Evolutionary conservation across 495 filamentous ascomycete species (phyloP), one percentile per base, ranked within the genome.

Genomic region (Bryoglossum gracile): DNA sequence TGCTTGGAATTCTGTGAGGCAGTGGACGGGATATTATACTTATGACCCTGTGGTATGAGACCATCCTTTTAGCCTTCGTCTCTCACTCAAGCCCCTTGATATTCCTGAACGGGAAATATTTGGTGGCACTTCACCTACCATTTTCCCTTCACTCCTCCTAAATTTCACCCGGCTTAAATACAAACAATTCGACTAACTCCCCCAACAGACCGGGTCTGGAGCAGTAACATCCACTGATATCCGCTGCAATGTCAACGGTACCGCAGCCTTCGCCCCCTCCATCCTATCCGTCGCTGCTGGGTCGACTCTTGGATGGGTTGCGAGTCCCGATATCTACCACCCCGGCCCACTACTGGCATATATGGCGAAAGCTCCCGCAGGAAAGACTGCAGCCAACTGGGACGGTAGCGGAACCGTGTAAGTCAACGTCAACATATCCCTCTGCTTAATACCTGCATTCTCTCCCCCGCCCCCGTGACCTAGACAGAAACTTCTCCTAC

Each of bases 271-370:
- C 8, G 55, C 68, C n/a, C 53, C 63, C 4, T 57, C 59, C 33
- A 58, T 67, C n/a, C 51, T 55, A 13, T 61, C 57, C 11, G 55
- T 77, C 21, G 69, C 71, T 47, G 72, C 78, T 2, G 77, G 78
- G 0, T 70, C 73, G 16, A 60, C 63, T 1, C 66, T 80, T 43
- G 70, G 69, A 8, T 78, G 76, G 53, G 67, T 60, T 18, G 63
- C 65, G 0, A 73, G 74, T 48, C 61, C 60, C 2, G 69, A 77
- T 14, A 76, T 80, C 22, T 82, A 81, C 58, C 78, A 82, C 58
- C 75, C 80, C 45, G 78, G 78, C 0, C 78, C 77, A 4, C 63
- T 80, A 32, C 68, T 73, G 2, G 62, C 78, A 58, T 78, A 71
- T 56, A 74, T 78, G 71, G 75, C 75, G 22, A 74, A 75, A 43